These are phyloP conservation scores for Collybia sp. DNA, from an alignment of 768 basidiomycete genomes.

Conservation along the genomic window DNA sequence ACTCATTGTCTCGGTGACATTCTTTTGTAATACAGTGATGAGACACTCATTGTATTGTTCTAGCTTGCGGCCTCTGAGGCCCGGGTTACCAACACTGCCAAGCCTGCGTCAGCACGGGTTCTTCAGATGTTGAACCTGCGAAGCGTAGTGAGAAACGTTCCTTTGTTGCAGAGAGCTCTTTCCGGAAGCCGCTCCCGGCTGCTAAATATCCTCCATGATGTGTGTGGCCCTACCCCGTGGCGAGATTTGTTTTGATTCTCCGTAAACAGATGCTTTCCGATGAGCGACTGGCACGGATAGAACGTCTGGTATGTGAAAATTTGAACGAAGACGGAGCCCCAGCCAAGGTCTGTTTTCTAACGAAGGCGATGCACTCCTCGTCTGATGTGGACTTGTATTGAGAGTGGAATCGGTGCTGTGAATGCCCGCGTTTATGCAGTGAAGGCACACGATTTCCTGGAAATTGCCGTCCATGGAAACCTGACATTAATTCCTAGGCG, in stretches of 20 bases:
- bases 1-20: conserved; percentile 61
- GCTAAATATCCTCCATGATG: conserved; percentile 57
- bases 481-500: conserved; percentile 35
- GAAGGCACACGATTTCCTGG: conserved; percentile 34
- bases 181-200: conserved; percentile 53
- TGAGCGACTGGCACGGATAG: conserved; percentile 61
- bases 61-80: conserved; percentile 68
- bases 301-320: conserved; percentile 49
- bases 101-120: conserved; percentile 64
- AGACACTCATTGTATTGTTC: neutral
- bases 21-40: neutral
- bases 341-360: conserved; percentile 43
- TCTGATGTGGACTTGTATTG: neutral
- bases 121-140: conserved; percentile 78
- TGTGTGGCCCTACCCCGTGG: conserved; percentile 18
- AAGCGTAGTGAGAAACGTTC: conserved; percentile 63
- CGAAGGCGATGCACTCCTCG: neutral
- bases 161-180: conserved; percentile 59
- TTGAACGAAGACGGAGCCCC: conserved; percentile 70
- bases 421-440: conserved; percentile 90
- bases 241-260: neutral
- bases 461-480: neutral
- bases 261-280: conserved; percentile 65
- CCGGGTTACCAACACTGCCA: conserved; percentile 46
- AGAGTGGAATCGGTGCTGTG: conserved; percentile 71